Evolutionary conservation across 2,329 filamentous ascomycete species (phyloP).

Genomic region (Microsporum audouinii): DNA sequence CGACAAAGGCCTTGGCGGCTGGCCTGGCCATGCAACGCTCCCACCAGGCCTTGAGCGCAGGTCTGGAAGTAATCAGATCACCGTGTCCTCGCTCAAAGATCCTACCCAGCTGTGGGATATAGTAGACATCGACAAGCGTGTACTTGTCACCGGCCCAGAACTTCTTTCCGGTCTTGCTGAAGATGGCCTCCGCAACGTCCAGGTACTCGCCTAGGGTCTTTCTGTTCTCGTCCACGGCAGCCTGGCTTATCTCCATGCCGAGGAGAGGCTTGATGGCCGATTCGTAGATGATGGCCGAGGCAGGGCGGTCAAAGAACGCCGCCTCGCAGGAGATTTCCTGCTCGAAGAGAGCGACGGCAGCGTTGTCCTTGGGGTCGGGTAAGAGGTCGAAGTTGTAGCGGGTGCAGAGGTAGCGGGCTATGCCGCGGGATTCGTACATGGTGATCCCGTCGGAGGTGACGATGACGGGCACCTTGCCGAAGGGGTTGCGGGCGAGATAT

Average conservation of each 20-base stretch:
- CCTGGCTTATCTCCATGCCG: conserved; percentile 33
- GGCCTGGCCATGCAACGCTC: conserved; percentile 8
- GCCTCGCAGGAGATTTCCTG: conserved; percentile 35
- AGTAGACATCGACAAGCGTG: conserved; percentile 38
- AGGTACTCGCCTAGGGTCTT: conserved; percentile 33
- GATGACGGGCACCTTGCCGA: conserved; percentile 35
- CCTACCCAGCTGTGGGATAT: conserved; percentile 36
- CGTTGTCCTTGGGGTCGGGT: conserved; percentile 28
- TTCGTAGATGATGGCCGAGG: conserved; percentile 36
- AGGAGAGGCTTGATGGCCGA: conserved; percentile 38
- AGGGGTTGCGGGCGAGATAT: conserved; percentile 25
- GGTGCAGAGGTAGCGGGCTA: conserved; percentile 37
- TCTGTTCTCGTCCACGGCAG: conserved; percentile 30
- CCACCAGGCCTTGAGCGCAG: conserved; percentile 35
- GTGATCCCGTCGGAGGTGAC: conserved; percentile 33
- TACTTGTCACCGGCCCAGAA: conserved; percentile 39
- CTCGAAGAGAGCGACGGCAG: conserved; percentile 36
- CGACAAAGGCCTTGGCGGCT: conserved; percentile 1
- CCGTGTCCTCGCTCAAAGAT: conserved; percentile 33
- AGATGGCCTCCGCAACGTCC: conserved; percentile 22
- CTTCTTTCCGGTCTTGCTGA: conserved; percentile 19
- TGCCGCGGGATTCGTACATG: conserved; percentile 39
- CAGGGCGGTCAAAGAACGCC: conserved; percentile 36
- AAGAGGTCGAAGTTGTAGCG: conserved; percentile 39
- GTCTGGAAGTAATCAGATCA: conserved; percentile 27